Evolutionary conservation across 441 rosid species (phyloP).

Genomic region (Brassica balearica): DNA sequence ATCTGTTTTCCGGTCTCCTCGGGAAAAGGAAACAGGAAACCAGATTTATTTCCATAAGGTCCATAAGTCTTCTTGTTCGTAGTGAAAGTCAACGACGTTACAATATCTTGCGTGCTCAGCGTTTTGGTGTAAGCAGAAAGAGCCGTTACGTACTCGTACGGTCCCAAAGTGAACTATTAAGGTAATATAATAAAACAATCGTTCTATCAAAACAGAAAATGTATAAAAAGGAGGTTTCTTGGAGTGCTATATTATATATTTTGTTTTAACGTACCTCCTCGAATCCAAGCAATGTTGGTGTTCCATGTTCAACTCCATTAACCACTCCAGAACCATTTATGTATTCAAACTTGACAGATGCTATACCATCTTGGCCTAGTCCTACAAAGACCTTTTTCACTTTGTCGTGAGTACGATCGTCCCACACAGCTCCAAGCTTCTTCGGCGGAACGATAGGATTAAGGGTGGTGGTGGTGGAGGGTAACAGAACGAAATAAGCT

Average conservation of each 20-base stretch:
- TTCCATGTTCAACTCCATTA: constrained; percentile 29
- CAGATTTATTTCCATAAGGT: constrained; percentile 40
- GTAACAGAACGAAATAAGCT: constrained; percentile 28
- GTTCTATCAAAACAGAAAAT: too few species aligned
- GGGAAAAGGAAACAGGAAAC: constrained; percentile 30
- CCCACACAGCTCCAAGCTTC: constrained; percentile 40
- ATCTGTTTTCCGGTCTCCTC: constrained; percentile 34
- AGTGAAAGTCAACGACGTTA: constrained; percentile 33
- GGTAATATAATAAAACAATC: neutral
- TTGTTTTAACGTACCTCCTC: constrained; percentile 24
- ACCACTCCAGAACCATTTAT: constrained; percentile 21
- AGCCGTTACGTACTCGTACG: constrained; percentile 43
- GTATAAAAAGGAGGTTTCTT: too few species aligned
- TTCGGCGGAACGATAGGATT: constrained; percentile 1
- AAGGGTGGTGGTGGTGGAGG: neutral
- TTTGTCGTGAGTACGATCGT: constrained; percentile 31
- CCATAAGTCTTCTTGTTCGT: constrained; percentile 40
- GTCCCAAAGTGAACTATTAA: constrained; percentile 32
- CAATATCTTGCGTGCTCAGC: constrained; percentile 13
- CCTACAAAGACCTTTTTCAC: constrained; percentile 36
- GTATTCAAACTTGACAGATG: constrained; percentile 40
- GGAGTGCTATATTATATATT: too few species aligned
- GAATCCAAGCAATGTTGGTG: constrained; percentile 7
- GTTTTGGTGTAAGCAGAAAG: constrained; percentile 32
- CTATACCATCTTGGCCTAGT: constrained; percentile 35